Evolutionary conservation across 768 basidiomycete genomes (phyloP), one percentile per base, ranked within the genome.

Genomic region (Crucibulum laeve): DNA sequence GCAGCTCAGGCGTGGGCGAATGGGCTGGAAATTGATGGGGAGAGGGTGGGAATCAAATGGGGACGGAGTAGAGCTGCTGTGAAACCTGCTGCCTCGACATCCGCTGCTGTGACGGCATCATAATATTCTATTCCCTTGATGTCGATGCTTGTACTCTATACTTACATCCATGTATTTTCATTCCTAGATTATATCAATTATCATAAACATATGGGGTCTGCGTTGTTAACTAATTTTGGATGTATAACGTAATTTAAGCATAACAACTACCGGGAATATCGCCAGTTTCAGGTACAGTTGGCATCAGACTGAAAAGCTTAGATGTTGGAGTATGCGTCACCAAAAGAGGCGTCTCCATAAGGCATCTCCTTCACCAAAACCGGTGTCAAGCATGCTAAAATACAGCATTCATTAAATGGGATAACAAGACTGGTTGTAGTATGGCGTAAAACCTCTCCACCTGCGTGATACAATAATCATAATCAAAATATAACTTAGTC

Each of bases 1-100:
- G 92, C 90, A 0, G 94, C 94, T 0, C 80, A 88, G 49, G 84
- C 87, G 7, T 91, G 94, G 81, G 80, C 91, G n/a, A 82, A 84
- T 49, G 93, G 94, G 1, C 69, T 98, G 7, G 94, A 95, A 52
- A 71, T 97, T 19, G 85, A 91, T 22, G 86, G 81, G 1, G 82
- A 85, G 57, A 71, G 69, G 25, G 76, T 87, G 7, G 69, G 75
- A 35, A 77, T 95, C 21, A 89, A 85, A 51, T 99, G 95, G 95
- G 95, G 95, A 3, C 75, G 93, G 46, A 84, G 90, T 55, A 78
- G 69, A 67, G 64, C 60, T 47, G 65, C 60, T 48, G 53, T 52
- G 18, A 77, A 76, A 40, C 51, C 57, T 24, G 46, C 67, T 15
- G 38, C 54, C 28, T 18, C 51, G 4, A 25, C 50, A 6, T 42